Base-by-base conservation (phyloP, 768 basidiomycete genomes). In the Pleurotus pulmonarius region DNA sequence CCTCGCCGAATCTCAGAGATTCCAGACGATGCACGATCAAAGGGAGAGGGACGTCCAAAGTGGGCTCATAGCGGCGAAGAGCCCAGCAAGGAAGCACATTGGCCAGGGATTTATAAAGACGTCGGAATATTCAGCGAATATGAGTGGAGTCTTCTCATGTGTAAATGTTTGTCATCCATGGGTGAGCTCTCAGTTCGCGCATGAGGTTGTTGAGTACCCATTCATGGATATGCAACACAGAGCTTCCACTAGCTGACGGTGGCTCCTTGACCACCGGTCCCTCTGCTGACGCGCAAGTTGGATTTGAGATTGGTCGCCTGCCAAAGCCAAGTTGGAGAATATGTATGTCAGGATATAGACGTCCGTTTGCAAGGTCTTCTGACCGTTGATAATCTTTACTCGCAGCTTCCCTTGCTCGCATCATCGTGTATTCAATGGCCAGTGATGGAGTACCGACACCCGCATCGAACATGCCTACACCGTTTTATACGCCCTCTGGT, bases 391-490 rank as follows among this genome's bases (percentile, higher is more conserved):
- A 56, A 7, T 40, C 53, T 38, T 18, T 18, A 11, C 39, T 20
- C 58, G 18, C 60, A 91, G 90, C 83, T 46, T 92, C 90, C 9
- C 73, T 96, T 49, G 92, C 94, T 9, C 81, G 83, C 38, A 87
- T 94, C 56, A 88, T 96, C 57, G 87, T 95, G 3, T 94, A 93
- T 69, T 94, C 91, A 3, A 94, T 97, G 87, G 77, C 85, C 0
- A 76, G 77, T 3, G 88, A 91, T 64, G 78, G 85, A 9, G 58
- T 75, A 18, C 75, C 85, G 39, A 72, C 78, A 3, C 80, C 83
- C 0, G 66, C 76, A 0, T 92, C 92, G 0, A 83, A 76, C 58
- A 75, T 79, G 2, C 79, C 85, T 1, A 94, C 93, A 0, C 92
- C 94, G 1, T 65, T 83, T 39, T 83, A 86, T 55, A 91, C 92